Percentiles rank a stretch among this genome's conserved stretches.
These are phyloP conservation scores for Fusarium veterinarium DNA, from an alignment of 2,329 filamentous ascomycete species.

Conservation along the genomic window DNA sequence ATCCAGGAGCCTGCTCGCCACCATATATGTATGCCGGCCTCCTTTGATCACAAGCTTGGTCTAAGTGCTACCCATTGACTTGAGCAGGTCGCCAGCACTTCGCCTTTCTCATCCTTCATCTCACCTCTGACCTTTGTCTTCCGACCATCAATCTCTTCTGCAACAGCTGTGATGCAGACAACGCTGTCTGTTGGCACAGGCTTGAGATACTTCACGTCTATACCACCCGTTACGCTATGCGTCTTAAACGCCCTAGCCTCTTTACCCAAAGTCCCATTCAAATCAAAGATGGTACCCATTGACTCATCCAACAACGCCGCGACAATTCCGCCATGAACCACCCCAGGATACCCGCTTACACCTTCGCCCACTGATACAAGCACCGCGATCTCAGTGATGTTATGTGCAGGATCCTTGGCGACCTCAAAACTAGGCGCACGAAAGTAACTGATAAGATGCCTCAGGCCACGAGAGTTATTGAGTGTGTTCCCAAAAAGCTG, in stretches of 20 bases:
- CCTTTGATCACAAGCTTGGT: conserved; percentile 42
- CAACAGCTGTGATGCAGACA: conserved; percentile 47
- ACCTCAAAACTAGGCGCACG: conserved; percentile 42
- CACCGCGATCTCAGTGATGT: conserved; percentile 46
- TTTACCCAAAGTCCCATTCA: conserved; percentile 51
- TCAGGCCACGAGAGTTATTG: conserved; percentile 42
- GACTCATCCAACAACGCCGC: conserved; percentile 53
- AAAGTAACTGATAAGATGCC: conserved; percentile 52
- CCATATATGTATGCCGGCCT: not conserved
- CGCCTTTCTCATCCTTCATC: conserved; percentile 46
- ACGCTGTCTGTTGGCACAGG: conserved; percentile 47
- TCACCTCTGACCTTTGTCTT: conserved; percentile 49
- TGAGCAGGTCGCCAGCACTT: conserved; percentile 46
- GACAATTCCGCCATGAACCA: conserved; percentile 53
- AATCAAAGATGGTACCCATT: conserved; percentile 51
- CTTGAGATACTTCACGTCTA: conserved; percentile 51
- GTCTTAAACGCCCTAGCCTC: conserved; percentile 43
- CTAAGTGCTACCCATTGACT: conserved; percentile 51
- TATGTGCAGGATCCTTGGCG: conserved; percentile 37
- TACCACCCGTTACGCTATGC: conserved; percentile 49
- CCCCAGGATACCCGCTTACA: conserved; percentile 48
- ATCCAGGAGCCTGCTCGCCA: conserved; percentile 1
- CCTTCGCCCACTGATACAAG: conserved; percentile 51
- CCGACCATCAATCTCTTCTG: conserved; percentile 49
- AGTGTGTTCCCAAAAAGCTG: conserved; percentile 52